Base-by-base conservation (phyloP, 441 rosid species). In the Syzygium syzygioides region DNA sequence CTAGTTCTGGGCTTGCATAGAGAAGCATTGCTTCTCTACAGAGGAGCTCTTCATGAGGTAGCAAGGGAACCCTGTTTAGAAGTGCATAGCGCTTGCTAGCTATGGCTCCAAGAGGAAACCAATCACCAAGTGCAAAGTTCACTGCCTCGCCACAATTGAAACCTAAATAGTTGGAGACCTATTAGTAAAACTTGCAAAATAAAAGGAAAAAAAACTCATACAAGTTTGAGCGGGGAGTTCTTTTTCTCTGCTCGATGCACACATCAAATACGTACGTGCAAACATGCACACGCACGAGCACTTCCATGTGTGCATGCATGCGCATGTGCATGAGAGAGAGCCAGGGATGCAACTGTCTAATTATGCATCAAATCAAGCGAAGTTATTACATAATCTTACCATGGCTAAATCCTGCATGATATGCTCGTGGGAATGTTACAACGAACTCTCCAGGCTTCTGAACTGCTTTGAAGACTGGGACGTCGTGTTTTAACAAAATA, bases 81-180 rank as follows among this genome's bases (percentile, higher is more conserved):
- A 93, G 94, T 62, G 98, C 98, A 93, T 98, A 98, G 15, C 99
- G 98, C 90, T 93, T 91, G 91, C 99, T 97, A 52, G 99, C 98
- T 62, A 97, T 92, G 86, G 99, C 97, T 90, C 99, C 99, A 87
- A 96, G 91, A 88, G 97, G 95, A 92, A 98, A 98, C 99, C 99
- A 98, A 90, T 98, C 98, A 87, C 97, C 96, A 92, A 94, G 95
- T 55, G 99, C 99, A 92, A 98, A 98, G 93, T 98, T 98, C 90
- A 98, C 99, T 87, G 99, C 99, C 95, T 98, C 99, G 7, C 99
- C 99, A 89, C 99, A 98, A 91, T 98, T 98, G 91, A 98, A 98
- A 85, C 99, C 99, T 98, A 85, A 83, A 92, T 28, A 32, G 88
- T 86, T 56, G 83, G 7, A 76, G 83, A 23, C 53, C n/a, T 41